phyloP scores from a whole-genome alignment of 164 flowering plant species.

The Dillenia turbinata region DNA sequence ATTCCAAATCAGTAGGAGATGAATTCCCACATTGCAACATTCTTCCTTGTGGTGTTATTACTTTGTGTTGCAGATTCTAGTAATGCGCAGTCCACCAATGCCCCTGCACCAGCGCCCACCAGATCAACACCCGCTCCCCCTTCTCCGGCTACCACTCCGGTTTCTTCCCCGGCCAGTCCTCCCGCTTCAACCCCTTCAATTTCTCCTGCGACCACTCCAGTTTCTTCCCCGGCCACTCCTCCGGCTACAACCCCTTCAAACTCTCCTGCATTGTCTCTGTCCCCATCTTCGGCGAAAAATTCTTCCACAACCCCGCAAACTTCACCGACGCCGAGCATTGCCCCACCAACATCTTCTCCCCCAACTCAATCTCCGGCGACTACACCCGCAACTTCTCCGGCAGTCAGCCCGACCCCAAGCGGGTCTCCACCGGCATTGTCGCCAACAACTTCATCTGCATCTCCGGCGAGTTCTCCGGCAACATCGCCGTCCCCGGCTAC shows the following conservation, averaged over 20 bases:
- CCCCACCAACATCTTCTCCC: neutral
- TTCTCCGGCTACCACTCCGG: slow-evolving; percentile 13
- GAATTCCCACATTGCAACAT: neutral
- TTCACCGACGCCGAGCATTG: neutral
- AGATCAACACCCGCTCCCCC: slow-evolving; percentile 12
- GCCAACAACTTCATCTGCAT: neutral
- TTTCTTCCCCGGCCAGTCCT: neutral
- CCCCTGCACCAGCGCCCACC: slow-evolving; percentile 23
- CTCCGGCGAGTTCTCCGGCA: slow-evolving; percentile 13
- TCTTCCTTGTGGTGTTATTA: neutral
- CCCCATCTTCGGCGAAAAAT: slow-evolving; percentile 2
- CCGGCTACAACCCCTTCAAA: neutral
- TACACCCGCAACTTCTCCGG: slow-evolving; percentile 8
- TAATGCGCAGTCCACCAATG: slow-evolving; percentile 18
- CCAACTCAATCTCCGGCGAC: slow-evolving; percentile 10
- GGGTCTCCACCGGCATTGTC: slow-evolving; percentile 4
- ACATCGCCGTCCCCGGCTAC: slow-evolving; percentile 17
- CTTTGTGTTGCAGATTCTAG: slow-evolving; percentile 12
- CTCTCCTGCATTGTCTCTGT: neutral
- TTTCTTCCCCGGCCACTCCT: neutral
- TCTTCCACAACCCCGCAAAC: neutral
- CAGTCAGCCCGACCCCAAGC: neutral
- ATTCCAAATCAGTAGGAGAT: neutral
- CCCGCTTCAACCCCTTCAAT: neutral
- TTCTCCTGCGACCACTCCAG: slow-evolving; percentile 13